Conservation (phyloP, 805 yeast genomes). For the Jamesozyma spencerorum region DNA sequence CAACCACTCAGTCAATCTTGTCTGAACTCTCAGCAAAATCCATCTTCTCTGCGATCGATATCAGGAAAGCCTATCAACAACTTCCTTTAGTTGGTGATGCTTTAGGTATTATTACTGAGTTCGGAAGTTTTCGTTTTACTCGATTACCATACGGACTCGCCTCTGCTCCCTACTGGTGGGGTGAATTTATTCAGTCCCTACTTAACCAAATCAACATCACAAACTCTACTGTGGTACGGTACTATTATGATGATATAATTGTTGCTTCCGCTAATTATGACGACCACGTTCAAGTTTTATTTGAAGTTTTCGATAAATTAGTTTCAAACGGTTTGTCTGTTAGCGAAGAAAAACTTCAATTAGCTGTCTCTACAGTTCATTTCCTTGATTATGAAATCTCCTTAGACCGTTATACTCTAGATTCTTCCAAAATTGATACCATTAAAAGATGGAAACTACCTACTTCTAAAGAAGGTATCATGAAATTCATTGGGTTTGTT, state of each 20-base stretch:
- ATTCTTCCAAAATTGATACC: too few relatives aligned
- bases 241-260: slow-evolving; percentile 4
- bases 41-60: slow-evolving; percentile 7
- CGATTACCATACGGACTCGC: neutral
- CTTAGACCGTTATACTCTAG: too few relatives aligned
- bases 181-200: slow-evolving; percentile 3
- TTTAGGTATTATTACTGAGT: slow-evolving; percentile 4
- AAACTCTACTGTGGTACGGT: neutral
- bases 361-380: too few relatives aligned
- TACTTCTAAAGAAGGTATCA: slow-evolving; percentile 1
- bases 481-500: slow-evolving; percentile 3
- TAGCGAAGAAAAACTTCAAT: slow-evolving; percentile 4
- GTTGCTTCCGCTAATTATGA: neutral
- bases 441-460: too few relatives aligned
- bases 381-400: too few relatives aligned
- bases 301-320: too few relatives aligned
- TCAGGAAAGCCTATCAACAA: slow-evolving; percentile 7
- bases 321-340: neutral
- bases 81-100: slow-evolving; percentile 5
- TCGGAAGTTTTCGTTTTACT: slow-evolving; percentile 4
- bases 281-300: neutral
- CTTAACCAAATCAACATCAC: neutral
- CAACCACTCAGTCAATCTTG: slow-evolving; percentile 3
- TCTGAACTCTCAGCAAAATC: neutral
- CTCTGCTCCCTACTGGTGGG: slow-evolving; percentile 2